Evolutionary conservation across 768 basidiomycete genomes (phyloP), one percentile per base, ranked within the genome.

Genomic region (Asterophora parasitica): DNA sequence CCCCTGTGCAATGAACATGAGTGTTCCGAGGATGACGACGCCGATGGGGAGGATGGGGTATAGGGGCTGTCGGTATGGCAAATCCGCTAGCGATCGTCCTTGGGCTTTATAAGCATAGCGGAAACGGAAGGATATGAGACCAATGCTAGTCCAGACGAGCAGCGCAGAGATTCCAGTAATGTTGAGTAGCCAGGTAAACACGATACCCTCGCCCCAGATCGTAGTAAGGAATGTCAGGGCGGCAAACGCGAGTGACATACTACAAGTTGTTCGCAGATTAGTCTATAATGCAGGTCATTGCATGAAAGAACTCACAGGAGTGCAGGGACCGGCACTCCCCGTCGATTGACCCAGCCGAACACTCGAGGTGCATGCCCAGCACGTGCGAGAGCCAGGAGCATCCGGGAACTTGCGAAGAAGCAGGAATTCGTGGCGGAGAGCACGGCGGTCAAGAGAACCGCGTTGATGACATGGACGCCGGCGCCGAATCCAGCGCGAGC

Each of bases 101-200:
- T 81, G 81, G 0, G 72, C 73, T 36, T 58, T 62, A 68, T 79
- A 85, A 3, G 81, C 83, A n/a, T 60, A 55, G 17, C 82, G 75
- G 69, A 88, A 86, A 26, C 82, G 78, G 30, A 85, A 58, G 4
- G 75, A 78, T 28, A 78, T 79, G 27, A 69, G 13, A 7, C 73
- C 75, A 49, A 83, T 79, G 23, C 77, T 74, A 19, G 73, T 76
- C 83, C 85, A 87, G 34, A 82, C 81, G 49, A 86, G 73, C 41
- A 87, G 66, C 1, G 81, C 79, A 1, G 79, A 82, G 37, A 86
- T 79, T 34, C 84, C 82, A 7, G 79, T 80, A 43, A 85, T 65
- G 53, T 82, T 80, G 42, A 83, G 65, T 8, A 85, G 67, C 83
- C 77, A 79, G 1, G 71, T 73, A 53, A 81, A 79, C 34, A 75